Evolutionary conservation across 2,329 filamentous ascomycete species (phyloP).

Genomic region (Hawksworthiomyces lignivorus): DNA sequence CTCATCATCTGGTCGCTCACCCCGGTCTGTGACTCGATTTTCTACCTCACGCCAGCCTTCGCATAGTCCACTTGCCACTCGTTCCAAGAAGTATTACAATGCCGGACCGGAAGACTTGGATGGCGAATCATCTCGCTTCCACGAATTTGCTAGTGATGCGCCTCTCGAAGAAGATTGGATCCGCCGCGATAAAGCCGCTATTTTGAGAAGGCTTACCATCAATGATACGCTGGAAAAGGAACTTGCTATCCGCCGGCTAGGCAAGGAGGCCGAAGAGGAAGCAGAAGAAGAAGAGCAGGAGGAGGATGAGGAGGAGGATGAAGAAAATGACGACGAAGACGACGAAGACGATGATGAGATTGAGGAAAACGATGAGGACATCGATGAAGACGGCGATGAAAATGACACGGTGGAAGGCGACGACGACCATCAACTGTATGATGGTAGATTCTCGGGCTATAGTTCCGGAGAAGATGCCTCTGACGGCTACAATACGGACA

Average conservation of each 20-base stretch:
- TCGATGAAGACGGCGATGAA: conserved; percentile 30
- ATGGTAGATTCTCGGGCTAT: conserved; percentile 44
- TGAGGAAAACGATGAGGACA: conserved; percentile 41
- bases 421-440: conserved; percentile 35
- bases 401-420: conserved; percentile 45
- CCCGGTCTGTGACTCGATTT: conserved; percentile 14
- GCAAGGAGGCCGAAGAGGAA: conserved; percentile 86
- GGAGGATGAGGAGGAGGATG: conserved; percentile 41
- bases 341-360: conserved; percentile 44
- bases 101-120: conserved; percentile 43
- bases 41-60: conserved; percentile 29
- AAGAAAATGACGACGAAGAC: conserved; percentile 42
- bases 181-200: conserved; percentile 54
- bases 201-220: conserved; percentile 67
- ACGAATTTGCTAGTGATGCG: conserved; percentile 83
- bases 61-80: conserved; percentile 29
- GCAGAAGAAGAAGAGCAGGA: conserved; percentile 68
- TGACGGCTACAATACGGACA: conserved; percentile 68
- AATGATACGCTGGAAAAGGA: conserved; percentile 87
- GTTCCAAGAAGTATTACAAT: conserved; percentile 40
- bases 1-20: conserved; percentile 10
- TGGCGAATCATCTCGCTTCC: conserved; percentile 59
- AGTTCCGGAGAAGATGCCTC: conserved; percentile 47
- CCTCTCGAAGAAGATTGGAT: conserved; percentile 90
- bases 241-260: conserved; percentile 76